Evolutionary conservation across 768 basidiomycete species (phyloP).

Genomic region (Auricularia sp.): DNA sequence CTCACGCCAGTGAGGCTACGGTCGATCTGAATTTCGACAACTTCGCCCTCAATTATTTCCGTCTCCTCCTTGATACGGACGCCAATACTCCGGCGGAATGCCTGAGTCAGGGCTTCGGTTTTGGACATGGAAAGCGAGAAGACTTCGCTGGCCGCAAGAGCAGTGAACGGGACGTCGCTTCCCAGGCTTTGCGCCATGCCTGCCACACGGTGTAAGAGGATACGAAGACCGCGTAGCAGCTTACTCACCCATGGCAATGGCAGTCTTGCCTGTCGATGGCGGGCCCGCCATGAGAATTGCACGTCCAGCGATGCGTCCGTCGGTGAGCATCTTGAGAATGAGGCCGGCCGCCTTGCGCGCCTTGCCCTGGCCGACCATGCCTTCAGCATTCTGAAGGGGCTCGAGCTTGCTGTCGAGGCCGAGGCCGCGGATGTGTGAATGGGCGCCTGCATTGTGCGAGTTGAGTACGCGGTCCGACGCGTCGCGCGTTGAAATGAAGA

Average conservation of each 20-base stretch:
- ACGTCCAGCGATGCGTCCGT: constrained; percentile 88
- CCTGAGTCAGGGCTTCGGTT: constrained; percentile 95
- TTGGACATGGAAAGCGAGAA: constrained; percentile 98
- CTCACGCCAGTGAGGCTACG: constrained; percentile 88
- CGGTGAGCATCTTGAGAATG: constrained; percentile 96
- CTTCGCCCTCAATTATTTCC: constrained; percentile 95
- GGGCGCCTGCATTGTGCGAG: constrained; percentile 46
- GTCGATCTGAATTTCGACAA: constrained; percentile 98
- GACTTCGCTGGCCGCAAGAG: constrained; percentile 95
- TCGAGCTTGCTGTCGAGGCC: constrained; percentile 89
- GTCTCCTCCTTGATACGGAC: constrained; percentile 97
- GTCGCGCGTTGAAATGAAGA: background rate
- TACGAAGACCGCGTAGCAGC: background rate
- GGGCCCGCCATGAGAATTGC: constrained; percentile 97
- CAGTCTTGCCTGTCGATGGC: constrained; percentile 94
- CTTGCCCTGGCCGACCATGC: constrained; percentile 95
- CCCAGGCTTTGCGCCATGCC: constrained; percentile 97
- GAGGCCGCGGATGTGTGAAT: constrained; percentile 91
- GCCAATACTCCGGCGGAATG: constrained; percentile 91
- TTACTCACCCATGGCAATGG: constrained; percentile 78
- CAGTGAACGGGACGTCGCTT: constrained; percentile 91
- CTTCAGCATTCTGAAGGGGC: constrained; percentile 79
- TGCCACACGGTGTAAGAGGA: constrained; percentile 34
- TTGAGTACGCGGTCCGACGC: constrained; percentile 3
- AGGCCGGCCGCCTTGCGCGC: constrained; percentile 96